Percentiles rank a stretch among this genome's conserved stretches.
Evolutionary conservation across 352 stramenopile species (phyloP).

Genomic region (Globisporangium yorkense): DNA sequence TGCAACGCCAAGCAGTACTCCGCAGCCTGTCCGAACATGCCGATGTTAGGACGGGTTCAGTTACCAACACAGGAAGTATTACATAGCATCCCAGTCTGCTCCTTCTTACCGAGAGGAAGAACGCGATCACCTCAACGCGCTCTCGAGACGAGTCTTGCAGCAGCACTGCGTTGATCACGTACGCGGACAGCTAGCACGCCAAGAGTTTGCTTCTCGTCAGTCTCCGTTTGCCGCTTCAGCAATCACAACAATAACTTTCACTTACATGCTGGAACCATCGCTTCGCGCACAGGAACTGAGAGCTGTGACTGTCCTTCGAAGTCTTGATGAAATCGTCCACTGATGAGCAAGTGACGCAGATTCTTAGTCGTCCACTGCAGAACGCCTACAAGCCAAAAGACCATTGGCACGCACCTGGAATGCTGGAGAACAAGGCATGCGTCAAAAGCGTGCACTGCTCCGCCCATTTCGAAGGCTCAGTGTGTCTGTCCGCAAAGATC

Average conservation of each 20-base stretch:
- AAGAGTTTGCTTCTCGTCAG: constrained; percentile 1
- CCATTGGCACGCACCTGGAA: constrained; percentile 38
- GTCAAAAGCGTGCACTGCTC: constrained; percentile 76
- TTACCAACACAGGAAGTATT: neutral
- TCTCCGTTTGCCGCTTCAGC: neutral
- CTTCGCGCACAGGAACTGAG: constrained; percentile 58
- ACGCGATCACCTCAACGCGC: constrained; percentile 64
- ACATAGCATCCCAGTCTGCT: neutral
- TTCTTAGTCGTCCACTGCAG: neutral
- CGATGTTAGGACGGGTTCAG: neutral
- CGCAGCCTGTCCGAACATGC: constrained; percentile 34
- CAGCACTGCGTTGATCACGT: constrained; percentile 78
- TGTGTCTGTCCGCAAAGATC: constrained; percentile 22
- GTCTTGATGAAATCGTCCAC: constrained; percentile 68
- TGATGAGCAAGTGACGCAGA: constrained; percentile 9
- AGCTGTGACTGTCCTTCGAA: constrained; percentile 46
- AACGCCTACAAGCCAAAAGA: too few species aligned
- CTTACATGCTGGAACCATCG: constrained; percentile 85
- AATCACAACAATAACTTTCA: constrained; percentile 1
- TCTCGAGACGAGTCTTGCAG: constrained; percentile 60
- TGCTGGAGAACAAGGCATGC: constrained; percentile 74
- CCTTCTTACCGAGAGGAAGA: constrained; percentile 60
- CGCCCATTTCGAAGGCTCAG: constrained; percentile 56
- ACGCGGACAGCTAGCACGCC: constrained; percentile 53
- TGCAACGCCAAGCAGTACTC: constrained; percentile 64